phyloP scores from a whole-genome alignment of 441 rosid genomes.

The Isatis lusitanica region DNA sequence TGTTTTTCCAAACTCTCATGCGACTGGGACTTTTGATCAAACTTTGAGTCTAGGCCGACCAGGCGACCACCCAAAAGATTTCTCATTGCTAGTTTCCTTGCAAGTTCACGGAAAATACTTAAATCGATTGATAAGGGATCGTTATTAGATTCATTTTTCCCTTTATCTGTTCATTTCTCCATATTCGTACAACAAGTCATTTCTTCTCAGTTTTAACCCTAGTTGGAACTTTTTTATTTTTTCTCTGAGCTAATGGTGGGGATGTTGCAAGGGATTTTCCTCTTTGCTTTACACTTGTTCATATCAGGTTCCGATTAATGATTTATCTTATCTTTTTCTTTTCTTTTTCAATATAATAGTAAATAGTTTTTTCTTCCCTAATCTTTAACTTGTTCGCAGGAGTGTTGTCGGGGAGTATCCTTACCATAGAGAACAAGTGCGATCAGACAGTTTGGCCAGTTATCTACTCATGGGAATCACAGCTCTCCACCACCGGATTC shows the following conservation, averaged over 20 bases:
- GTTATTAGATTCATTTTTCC: not conserved
- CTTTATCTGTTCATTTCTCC: not conserved
- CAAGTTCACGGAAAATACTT: not conserved
- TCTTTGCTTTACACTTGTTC: constrained; percentile 5
- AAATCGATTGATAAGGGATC: not conserved
- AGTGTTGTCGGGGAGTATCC: constrained; percentile 11
- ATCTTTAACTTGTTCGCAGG: not conserved
- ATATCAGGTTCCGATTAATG: constrained; percentile 2
- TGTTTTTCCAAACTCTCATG: too few relatives aligned
- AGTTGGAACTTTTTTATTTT: not conserved
- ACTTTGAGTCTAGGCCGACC: not conserved
- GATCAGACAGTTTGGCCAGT: constrained; percentile 32
- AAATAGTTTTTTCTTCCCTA: not conserved
- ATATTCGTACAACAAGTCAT: not conserved
- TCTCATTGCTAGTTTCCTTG: not conserved
- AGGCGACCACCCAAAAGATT: not conserved
- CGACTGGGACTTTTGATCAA: not conserved
- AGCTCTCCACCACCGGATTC: constrained; percentile 38
- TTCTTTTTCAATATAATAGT: not conserved
- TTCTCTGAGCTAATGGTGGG: not conserved
- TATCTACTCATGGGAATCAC: constrained; percentile 6
- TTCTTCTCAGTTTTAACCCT: not conserved
- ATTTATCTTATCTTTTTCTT: not conserved
- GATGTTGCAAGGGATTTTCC: not conserved
- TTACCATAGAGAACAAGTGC: constrained; percentile 32